Conservation (phyloP, 257 asterid genomes). For the Euphrasia confusa region DNA sequence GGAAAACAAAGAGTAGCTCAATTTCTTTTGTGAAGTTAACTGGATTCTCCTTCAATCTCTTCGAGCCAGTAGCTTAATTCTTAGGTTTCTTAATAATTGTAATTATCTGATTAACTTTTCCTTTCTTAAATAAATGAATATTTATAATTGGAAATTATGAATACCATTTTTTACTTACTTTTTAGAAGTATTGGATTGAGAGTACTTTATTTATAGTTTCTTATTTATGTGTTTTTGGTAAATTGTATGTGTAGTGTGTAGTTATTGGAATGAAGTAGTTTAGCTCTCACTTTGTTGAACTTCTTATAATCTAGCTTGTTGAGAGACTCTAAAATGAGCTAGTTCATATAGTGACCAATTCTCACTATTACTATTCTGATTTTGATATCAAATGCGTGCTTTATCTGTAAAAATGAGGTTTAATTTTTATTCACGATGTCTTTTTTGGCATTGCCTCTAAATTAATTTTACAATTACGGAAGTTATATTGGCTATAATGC, state of each 20-base stretch:
- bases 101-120: neutral
- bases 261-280: neutral
- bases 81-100: conserved; percentile 15
- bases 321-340: neutral
- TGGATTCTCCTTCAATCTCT: conserved; percentile 3
- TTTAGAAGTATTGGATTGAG: neutral
- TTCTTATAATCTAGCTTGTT: neutral
- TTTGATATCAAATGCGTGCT: conserved; percentile 10
- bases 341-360: conserved; percentile 14
- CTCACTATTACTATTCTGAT: neutral
- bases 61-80: conserved; percentile 2
- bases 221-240: neutral
- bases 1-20: neutral
- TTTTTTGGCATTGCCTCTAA: neutral
- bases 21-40: conserved; percentile 12
- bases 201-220: neutral
- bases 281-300: conserved; percentile 5
- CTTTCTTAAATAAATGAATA: neutral
- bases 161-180: neutral
- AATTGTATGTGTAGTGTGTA: neutral
- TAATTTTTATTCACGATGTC: neutral
- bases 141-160: neutral
- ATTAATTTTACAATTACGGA: neutral
- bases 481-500: conserved; percentile 22
- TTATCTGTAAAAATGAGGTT: neutral